These are phyloP conservation scores for Davidsoniella neocaledoniae DNA, from an alignment of 2,329 filamentous ascomycete genomes.

Conservation along the genomic window DNA sequence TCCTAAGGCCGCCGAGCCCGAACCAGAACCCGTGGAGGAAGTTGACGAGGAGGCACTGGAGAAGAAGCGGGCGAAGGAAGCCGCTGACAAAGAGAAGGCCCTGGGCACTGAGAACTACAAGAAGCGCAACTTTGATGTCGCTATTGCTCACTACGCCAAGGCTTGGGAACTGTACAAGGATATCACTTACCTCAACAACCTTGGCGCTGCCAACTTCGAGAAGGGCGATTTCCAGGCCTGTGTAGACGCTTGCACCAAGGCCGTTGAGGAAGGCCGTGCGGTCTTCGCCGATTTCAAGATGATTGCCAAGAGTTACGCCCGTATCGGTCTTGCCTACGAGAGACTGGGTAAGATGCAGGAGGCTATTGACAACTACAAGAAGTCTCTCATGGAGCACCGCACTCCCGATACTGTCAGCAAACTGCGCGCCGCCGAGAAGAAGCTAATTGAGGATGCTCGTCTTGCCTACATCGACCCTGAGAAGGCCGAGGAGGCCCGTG, in stretches of 20 bases:
- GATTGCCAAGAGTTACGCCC: constrained; percentile 94
- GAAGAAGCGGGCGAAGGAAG: constrained; percentile 80
- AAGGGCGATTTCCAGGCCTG: constrained; percentile 85
- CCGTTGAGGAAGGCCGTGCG: constrained; percentile 75
- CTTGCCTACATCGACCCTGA: constrained; percentile 73
- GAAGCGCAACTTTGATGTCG: constrained; percentile 91
- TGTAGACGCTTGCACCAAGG: constrained; percentile 74
- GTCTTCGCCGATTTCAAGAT: constrained; percentile 94
- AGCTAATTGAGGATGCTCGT: constrained; percentile 59
- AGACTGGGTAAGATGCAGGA: constrained; percentile 64
- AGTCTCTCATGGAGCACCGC: constrained; percentile 88
- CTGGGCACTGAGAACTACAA: constrained; percentile 93
- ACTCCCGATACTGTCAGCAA: constrained; percentile 88
- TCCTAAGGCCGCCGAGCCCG: constrained; percentile 28
- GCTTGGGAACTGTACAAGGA: constrained; percentile 93
- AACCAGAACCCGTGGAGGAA: constrained; percentile 48
- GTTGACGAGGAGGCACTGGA: constrained; percentile 70
- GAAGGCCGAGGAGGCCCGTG: constrained; percentile 89
- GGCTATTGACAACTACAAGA: constrained; percentile 82
- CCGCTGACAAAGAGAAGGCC: constrained; percentile 86
- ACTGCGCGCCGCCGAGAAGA: constrained; percentile 77
- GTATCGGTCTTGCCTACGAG: constrained; percentile 88
- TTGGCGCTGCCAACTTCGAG: constrained; percentile 85
- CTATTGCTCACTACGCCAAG: constrained; percentile 85
- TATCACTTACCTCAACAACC: constrained; percentile 94